Evolutionary conservation across 345 rosid genomes (phyloP).

Genomic region (Trapa incisa): DNA sequence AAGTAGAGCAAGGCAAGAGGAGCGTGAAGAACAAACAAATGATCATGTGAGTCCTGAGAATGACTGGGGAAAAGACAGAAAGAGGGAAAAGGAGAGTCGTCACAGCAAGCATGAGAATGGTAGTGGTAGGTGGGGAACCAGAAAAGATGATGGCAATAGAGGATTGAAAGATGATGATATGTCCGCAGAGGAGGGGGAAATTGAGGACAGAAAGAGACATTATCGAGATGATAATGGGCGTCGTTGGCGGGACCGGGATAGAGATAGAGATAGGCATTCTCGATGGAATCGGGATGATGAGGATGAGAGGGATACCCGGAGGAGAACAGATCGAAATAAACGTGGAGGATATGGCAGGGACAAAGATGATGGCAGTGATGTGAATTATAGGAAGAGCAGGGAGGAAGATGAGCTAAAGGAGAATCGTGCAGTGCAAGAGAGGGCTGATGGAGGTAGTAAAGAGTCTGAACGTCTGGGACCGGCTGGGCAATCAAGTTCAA

Average conservation of each 20-base stretch:
- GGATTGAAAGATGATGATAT: not conserved
- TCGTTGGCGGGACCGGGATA: slow-evolving; percentile 15
- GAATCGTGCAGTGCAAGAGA: slow-evolving; percentile 10
- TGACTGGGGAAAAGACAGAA: slow-evolving; percentile 13
- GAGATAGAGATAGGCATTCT: slow-evolving; percentile 19
- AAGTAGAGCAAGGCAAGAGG: not conserved
- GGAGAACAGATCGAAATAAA: slow-evolving; percentile 9
- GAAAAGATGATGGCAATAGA: slow-evolving; percentile 1
- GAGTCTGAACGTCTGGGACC: slow-evolving; percentile 20
- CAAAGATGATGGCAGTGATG: slow-evolving; percentile 16
- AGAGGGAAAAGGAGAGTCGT: slow-evolving; percentile 16
- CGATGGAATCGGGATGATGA: slow-evolving; percentile 16
- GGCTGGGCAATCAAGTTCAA: slow-evolving; percentile 6
- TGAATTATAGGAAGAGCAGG: slow-evolving; percentile 14
- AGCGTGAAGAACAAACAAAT: not conserved
- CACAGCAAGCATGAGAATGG: slow-evolving; percentile 16
- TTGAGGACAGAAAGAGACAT: slow-evolving; percentile 19
- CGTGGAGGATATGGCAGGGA: slow-evolving; percentile 19
- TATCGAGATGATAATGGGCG: slow-evolving; percentile 16
- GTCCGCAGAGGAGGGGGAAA: slow-evolving; percentile 14
- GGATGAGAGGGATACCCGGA: slow-evolving; percentile 12
- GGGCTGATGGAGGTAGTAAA: slow-evolving; percentile 20
- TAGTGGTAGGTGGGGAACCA: slow-evolving; percentile 10
- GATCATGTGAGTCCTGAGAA: slow-evolving; percentile 1
- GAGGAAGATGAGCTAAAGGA: slow-evolving; percentile 19